phyloP scores from a whole-genome alignment of 495 filamentous ascomycete species.

The Tuber borchii region DNA sequence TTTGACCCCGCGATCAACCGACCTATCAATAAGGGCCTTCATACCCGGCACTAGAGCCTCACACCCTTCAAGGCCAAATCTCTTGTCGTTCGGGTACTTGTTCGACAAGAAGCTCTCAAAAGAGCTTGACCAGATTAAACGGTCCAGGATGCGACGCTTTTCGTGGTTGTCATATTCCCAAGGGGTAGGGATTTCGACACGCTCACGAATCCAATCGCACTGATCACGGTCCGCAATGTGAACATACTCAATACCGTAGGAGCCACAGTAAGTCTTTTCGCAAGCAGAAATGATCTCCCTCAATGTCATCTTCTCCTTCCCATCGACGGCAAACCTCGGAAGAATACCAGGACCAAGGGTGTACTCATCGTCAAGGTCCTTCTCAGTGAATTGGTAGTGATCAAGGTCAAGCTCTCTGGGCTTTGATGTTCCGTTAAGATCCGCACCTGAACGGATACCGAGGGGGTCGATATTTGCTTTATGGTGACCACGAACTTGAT shows the following conservation, averaged over 20 bases:
- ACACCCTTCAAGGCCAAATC: conserved; percentile 95
- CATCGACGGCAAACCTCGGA: conserved; percentile 80
- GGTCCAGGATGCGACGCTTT: conserved; percentile 93
- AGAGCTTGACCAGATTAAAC: conserved; percentile 94
- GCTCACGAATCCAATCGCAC: conserved; percentile 95
- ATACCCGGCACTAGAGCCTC: conserved; percentile 95
- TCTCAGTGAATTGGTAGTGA: conserved; percentile 89
- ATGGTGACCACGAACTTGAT: conserved; percentile 96
- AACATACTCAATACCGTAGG: conserved; percentile 95
- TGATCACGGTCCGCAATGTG: conserved; percentile 96
- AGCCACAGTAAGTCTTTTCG: conserved; percentile 92
- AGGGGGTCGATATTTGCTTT: conserved; percentile 96
- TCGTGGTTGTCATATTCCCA: conserved; percentile 96
- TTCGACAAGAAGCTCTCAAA: conserved; percentile 91
- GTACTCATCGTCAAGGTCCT: conserved; percentile 89
- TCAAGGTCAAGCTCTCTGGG: conserved; percentile 90
- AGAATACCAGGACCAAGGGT: conserved; percentile 89
- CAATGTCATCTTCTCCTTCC: conserved; percentile 89
- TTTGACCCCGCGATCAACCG: conserved; percentile 95
- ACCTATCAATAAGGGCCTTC: conserved; percentile 97
- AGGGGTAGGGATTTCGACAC: conserved; percentile 84
- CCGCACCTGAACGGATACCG: conserved; percentile 78
- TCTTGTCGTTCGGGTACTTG: conserved; percentile 99
- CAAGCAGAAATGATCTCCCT: conserved; percentile 89
- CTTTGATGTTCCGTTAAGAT: conserved; percentile 67